Evolutionary conservation across 805 yeast genomes (phyloP), one percentile per base, ranked within the genome.

Genomic region (Wickerhamiella dianesei): DNA sequence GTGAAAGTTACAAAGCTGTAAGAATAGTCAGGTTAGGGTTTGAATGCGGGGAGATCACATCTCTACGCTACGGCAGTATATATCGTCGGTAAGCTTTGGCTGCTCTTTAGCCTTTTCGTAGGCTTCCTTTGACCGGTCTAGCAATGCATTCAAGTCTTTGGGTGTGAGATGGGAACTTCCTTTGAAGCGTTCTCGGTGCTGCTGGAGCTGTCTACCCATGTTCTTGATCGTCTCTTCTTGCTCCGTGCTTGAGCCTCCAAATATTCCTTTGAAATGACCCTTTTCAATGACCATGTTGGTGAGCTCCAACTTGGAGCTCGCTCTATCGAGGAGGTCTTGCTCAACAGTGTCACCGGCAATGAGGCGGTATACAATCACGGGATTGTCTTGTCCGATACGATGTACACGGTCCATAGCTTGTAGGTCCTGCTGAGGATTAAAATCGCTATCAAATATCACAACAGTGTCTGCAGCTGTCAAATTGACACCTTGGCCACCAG

Each of bases 371-470:
- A 89, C 75, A 19, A 84, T 70, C 3, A 88, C 95, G 1, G 96
- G 96, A 46, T 74, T 77, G 1, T 68, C 71, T 61, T 89, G 98
- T 0, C 97, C 97, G 46, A 92, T 85, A 58, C 98, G 70, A 60
- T 89, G 97, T 12, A 83, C 94, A 46, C 98, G 71, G 57, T 88
- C 97, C 77, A 89, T 89, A 0, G 97, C 97, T 61, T 89, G 98
- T 44, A 87, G 67, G 64, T 89, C 97, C 51, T 86, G 94, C 59
- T 89, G 96, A 0, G 97, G 98, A 58, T 89, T 89, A 95, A 96
- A 89, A 59, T 89, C 98, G 48, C 86, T 82, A 58, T 89, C 98
- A 59, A 85, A 87, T 9, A 89, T 57, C 3, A 89, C 75, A 1
- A 92, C 97, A 1, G 94, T 80, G 53, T 92, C 96, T 0, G 97